Conservation (phyloP, 257 asterid species). For the Anisodus acutangulus region DNA sequence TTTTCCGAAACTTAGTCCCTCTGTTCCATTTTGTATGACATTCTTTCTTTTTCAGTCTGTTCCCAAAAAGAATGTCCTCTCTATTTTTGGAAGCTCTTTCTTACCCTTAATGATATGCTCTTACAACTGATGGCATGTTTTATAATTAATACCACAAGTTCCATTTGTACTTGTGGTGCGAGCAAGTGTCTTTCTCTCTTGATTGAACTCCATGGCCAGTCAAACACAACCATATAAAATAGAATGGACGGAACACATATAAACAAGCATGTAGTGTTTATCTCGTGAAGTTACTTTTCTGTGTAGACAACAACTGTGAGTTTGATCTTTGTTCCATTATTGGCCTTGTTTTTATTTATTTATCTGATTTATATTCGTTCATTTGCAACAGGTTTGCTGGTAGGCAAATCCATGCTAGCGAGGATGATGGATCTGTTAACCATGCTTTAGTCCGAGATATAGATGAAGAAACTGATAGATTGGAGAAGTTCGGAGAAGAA, state of each 20-base stretch:
- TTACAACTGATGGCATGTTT: neutral
- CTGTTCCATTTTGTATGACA: neutral
- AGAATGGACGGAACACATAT: neutral
- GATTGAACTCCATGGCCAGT: neutral
- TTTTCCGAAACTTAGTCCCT: neutral
- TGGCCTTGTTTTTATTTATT: neutral
- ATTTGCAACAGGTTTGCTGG: conserved; percentile 72
- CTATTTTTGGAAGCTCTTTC: neutral
- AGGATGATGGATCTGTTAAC: conserved; percentile 83
- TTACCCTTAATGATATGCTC: neutral
- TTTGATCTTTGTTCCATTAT: neutral
- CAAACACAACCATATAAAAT: neutral
- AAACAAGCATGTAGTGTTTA: neutral
- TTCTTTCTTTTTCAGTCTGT: neutral
- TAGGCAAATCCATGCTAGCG: conserved; percentile 70
- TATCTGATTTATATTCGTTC: conserved; percentile 10
- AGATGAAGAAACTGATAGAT: conserved; percentile 82
- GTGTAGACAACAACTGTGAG: neutral
- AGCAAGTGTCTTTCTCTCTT: neutral
- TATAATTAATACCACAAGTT: neutral
- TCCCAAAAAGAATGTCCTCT: neutral
- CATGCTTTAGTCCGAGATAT: conserved; percentile 79
- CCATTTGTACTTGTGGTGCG: neutral
- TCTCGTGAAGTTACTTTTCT: conserved; percentile 3
- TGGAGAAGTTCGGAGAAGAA: conserved; percentile 90